Base-by-base conservation (phyloP, 2,329 filamentous ascomycete genomes). In the Mollisia scopiformis region DNA sequence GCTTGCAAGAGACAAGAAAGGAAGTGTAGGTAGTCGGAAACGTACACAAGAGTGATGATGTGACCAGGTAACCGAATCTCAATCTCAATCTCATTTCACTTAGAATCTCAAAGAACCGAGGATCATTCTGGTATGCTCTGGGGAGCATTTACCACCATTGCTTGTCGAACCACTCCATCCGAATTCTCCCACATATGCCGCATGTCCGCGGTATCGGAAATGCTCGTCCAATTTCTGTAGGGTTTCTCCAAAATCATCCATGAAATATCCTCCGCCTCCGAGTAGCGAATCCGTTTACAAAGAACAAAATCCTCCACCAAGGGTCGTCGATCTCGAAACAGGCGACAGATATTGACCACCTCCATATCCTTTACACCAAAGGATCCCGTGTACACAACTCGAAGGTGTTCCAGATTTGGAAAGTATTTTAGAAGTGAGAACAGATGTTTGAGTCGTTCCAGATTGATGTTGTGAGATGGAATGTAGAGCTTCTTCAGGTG, bases 361-460 rank as follows among this genome's bases (percentile, higher is more conserved):
- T 66, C 63, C 63, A 65, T 65, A 54, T 65, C 63, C n/a, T 57
- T 57, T 6, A 63, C 49, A 5, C 58, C 61, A 13, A 55, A 55
- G 0, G 47, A 56, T 0, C 59, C 59, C 1, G 19, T 37, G 41
- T 63, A 67, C 16, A 64, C 58, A n/a, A 67, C 57, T 55, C 51
- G 46, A 8, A 65, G 37, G 19, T 59, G 57, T 14, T 65, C 57
- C 13, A 65, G 19, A 47, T 65, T 65, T 21, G 60, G 61, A 23
- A 67, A 67, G 49, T 65, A 57, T 41, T 65, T 65, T 10, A 65
- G 47, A 14, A 67, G 58, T n/a, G 62, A 63, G 39, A 65, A 57
- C 11, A 67, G 23, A 31, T 65, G 61, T 30, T 65, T 65, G 7
- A 67, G 46, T 21, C 41, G 47, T n/a, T 59, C 58, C 10, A 67